A percentile compares a stretch with the other conserved stretches of the same genome.
These are phyloP conservation scores for Candida anutae DNA, from an alignment of 1,139 yeast species.

Conservation along the genomic window DNA sequence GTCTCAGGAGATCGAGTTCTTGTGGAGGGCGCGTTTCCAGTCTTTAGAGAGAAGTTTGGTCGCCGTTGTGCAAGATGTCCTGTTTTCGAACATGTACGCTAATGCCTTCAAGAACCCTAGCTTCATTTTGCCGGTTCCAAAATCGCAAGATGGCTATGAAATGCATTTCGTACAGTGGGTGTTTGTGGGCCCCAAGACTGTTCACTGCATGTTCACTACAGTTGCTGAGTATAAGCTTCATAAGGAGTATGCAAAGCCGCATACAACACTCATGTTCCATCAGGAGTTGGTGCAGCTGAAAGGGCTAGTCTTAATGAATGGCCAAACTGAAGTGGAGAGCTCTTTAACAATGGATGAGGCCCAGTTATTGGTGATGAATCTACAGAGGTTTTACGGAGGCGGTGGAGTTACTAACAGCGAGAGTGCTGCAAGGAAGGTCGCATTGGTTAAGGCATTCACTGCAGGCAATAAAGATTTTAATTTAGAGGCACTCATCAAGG, in stretches of 20 bases:
- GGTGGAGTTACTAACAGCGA: conserved; percentile 47
- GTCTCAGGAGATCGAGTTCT: conserved; percentile 59
- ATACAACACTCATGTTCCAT: conserved; percentile 85
- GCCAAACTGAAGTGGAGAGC: conserved; percentile 68
- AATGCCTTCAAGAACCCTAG: conserved; percentile 72
- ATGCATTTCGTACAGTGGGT: conserved; percentile 94
- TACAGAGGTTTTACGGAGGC: conserved; percentile 83
- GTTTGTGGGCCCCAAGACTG: conserved; percentile 75
- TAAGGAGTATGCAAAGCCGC: conserved; percentile 89
- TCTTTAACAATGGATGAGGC: conserved; percentile 63
- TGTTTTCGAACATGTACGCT: conserved; percentile 53
- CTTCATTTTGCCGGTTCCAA: conserved; percentile 66
- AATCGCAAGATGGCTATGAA: conserved; percentile 54
- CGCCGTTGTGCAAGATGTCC: conserved; percentile 52
- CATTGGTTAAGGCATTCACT: conserved; percentile 61
- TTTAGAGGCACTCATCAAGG: conserved; percentile 58
- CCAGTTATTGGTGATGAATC: conserved; percentile 65
- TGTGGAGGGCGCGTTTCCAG: conserved; percentile 88
- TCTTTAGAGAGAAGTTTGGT: conserved; percentile 51
- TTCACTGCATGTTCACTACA: conserved; percentile 87
- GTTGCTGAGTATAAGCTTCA: conserved; percentile 89
- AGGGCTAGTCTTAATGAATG: conserved; percentile 77
- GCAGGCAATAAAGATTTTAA: conserved; percentile 56
- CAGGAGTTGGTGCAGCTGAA: conserved; percentile 61
- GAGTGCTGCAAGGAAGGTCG: conserved; percentile 41